phyloP scores from a whole-genome alignment of 1,139 yeast genomes.

The Scheffersomyces insectosa region DNA sequence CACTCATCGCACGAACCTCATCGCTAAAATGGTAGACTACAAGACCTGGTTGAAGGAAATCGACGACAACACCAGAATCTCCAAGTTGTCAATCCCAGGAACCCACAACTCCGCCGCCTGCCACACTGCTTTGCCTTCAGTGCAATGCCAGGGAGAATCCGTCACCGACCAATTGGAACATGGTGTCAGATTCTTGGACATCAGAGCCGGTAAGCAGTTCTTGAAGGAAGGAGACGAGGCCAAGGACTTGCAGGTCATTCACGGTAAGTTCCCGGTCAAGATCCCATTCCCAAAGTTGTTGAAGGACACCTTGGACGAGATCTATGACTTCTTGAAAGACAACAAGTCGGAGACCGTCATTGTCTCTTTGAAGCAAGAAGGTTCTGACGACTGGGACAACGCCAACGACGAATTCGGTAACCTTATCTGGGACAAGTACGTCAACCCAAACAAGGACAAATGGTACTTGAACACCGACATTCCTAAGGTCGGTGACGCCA shows the following conservation, averaged over 20 bases:
- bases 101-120: conserved; percentile 81
- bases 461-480: conserved; percentile 63
- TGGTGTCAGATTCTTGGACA: conserved; percentile 74
- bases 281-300: conserved; percentile 59
- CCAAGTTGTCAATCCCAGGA: conserved; percentile 70
- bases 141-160: conserved; percentile 70
- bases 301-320: conserved; percentile 50
- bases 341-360: conserved; percentile 63
- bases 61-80: conserved; percentile 51
- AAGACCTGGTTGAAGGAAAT: conserved; percentile 57
- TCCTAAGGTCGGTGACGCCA: conserved; percentile 60
- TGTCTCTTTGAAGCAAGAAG: conserved; percentile 76
- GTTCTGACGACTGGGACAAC: conserved; percentile 64
- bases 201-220: conserved; percentile 63
- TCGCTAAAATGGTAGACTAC: conserved; percentile 39
- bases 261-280: conserved; percentile 75
- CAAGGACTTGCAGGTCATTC: conserved; percentile 65
- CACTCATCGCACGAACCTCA: not conserved
- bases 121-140: conserved; percentile 74
- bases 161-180: conserved; percentile 63
- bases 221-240: conserved; percentile 48
- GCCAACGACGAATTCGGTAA: conserved; percentile 66
- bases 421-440: conserved; percentile 60
- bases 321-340: conserved; percentile 55
- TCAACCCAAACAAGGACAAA: conserved; percentile 49